Evolutionary conservation across 768 basidiomycete species (phyloP), one percentile per base, ranked within the genome.

Genomic region (Boletus rubescentipes): DNA sequence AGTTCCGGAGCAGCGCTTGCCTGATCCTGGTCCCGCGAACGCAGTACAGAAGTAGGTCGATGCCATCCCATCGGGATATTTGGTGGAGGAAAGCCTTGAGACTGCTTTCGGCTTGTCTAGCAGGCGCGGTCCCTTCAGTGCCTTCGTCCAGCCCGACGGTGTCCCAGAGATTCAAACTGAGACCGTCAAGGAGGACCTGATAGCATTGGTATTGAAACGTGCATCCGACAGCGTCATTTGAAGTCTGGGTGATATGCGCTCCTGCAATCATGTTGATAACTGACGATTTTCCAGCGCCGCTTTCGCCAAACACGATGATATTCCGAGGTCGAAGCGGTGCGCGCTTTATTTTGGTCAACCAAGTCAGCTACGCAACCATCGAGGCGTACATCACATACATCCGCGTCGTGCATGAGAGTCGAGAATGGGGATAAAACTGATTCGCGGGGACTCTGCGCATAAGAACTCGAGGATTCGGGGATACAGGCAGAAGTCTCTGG

Each of bases 221-320:
- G 56, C 70, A 74, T 1, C 76, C 75, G 1, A 57, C 42, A 2
- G 71, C 67, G 5, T 61, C 44, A 26, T 61, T 68, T 16, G 73
- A 74, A 20, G 67, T 67, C 18, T 42, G 43, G 3, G 75, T 70
- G 15, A 62, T 42, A 5, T 66, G 44, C 8, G 47, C 15, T 14
- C 64, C 68, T 6, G 60, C 62, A 37, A 77, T 59, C 69, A 73
- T 65, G 57, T 77, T 78, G 56, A 78, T 64, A 32, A 77, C 56
- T 0, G 73, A 75, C 47, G 75, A 77, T 52, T 78, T 78, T 34
- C 72, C 71, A 14, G 64, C 49, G 10, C 77, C 75, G 7, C 68
- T 68, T 53, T 77, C 72, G 7, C 77, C 76, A 50, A 78, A 78
- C 7, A 78, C 45, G 29, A 78, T 63, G 36, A 77, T 46, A 51